Conservation (phyloP, 140 eudicot genomes). For the Bidens hawaiensis region DNA sequence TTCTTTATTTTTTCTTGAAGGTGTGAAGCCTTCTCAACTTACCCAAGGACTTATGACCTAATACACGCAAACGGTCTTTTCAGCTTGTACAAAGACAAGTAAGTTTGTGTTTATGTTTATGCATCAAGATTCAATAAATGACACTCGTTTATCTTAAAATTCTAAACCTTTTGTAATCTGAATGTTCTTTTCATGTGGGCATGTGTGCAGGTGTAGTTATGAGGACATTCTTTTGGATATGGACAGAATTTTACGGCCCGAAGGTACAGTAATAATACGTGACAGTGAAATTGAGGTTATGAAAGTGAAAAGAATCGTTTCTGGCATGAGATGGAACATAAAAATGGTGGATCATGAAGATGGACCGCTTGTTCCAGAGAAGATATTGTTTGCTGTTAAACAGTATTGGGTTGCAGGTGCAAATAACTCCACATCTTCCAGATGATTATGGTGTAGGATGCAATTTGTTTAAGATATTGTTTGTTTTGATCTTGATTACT, state of each 20-base stretch:
- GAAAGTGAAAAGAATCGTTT: constrained; percentile 43
- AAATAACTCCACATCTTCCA: constrained; percentile 32
- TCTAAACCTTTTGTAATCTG: background rate
- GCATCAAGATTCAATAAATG: background rate
- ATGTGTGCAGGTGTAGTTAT: constrained; percentile 44
- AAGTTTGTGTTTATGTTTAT: constrained; percentile 24
- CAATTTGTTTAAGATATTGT: constrained; percentile 1
- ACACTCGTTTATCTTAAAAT: background rate
- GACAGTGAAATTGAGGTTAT: constrained; percentile 40
- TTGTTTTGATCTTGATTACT: constrained; percentile 17
- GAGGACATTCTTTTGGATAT: constrained; percentile 72
- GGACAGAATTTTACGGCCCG: constrained; percentile 77
- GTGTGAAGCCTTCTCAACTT: constrained; percentile 87
- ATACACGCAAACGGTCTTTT: constrained; percentile 67
- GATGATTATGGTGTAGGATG: constrained; percentile 20
- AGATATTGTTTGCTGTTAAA: constrained; percentile 61
- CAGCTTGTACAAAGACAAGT: constrained; percentile 74
- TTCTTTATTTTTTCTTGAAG: constrained; percentile 18
- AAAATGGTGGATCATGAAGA: constrained; percentile 71
- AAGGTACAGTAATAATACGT: constrained; percentile 66
- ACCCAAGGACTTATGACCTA: constrained; percentile 76
- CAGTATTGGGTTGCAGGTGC: constrained; percentile 70
- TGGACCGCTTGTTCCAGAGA: constrained; percentile 60
- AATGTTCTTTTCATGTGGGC: background rate
- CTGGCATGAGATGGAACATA: constrained; percentile 75